These are phyloP conservation scores for Boletus eberwhitei DNA, from an alignment of 768 basidiomycete species.

Conservation along the genomic window DNA sequence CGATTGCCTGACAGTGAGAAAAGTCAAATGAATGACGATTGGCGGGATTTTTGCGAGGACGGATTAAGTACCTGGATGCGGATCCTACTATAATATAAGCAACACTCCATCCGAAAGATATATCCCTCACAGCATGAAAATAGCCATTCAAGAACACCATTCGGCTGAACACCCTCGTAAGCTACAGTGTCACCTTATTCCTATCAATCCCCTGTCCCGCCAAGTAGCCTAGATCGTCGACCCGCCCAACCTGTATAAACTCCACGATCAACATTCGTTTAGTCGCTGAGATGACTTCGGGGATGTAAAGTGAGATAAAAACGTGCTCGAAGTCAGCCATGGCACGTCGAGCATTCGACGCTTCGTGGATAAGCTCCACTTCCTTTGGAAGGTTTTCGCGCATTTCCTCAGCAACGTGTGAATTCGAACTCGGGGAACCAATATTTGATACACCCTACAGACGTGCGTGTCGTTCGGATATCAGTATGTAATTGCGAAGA, in stretches of 20 bases:
- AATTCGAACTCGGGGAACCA: conserved; percentile 97
- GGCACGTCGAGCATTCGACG: conserved; percentile 74
- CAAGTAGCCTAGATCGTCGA: conserved; percentile 85
- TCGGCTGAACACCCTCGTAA: conserved; percentile 84
- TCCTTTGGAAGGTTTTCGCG: conserved; percentile 85
- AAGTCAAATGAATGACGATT: conserved; percentile 1
- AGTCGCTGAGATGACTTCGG: conserved; percentile 71
- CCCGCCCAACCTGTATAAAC: conserved; percentile 82
- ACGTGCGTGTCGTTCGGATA: neutral
- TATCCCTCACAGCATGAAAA: conserved; percentile 68
- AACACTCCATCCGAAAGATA: neutral
- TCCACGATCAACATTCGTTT: conserved; percentile 94
- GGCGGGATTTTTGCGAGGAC: neutral
- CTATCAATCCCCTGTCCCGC: conserved; percentile 81
- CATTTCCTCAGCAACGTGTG: conserved; percentile 93
- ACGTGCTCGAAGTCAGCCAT: conserved; percentile 65
- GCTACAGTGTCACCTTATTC: conserved; percentile 88
- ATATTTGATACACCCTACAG: conserved; percentile 75
- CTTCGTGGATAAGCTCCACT: conserved; percentile 93
- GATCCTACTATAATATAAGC: conserved; percentile 55
- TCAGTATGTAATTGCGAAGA: neutral
- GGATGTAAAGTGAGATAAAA: conserved; percentile 84
- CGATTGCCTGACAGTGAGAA: conserved; percentile 62
- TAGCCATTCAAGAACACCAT: conserved; percentile 97
- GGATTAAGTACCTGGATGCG: conserved; percentile 74